Evolutionary conservation across 2,329 filamentous ascomycete species (phyloP).

Genomic region (Stachybotrys chlorohalonatus): DNA sequence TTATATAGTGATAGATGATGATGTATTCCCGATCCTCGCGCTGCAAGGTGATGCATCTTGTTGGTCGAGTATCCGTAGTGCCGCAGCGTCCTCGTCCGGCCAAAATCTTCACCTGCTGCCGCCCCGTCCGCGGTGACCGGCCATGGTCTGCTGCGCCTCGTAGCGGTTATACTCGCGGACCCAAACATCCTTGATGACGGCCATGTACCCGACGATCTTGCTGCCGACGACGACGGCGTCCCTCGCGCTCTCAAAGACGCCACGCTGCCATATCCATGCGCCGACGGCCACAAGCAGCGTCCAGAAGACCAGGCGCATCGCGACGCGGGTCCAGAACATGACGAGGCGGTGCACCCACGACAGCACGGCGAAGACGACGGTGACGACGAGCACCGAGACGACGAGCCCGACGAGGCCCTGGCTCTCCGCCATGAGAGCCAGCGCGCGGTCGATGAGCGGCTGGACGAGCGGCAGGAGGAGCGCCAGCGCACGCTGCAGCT

Average conservation of each 20-base stretch:
- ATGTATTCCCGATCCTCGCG: background rate
- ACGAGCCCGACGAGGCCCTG: slow-evolving; percentile 21
- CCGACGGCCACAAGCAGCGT: slow-evolving; percentile 43
- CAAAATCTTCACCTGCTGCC: slow-evolving; percentile 7
- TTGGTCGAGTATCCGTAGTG: too few species aligned
- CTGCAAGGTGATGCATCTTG: background rate
- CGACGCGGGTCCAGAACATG: slow-evolving; percentile 67
- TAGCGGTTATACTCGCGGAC: slow-evolving; percentile 47
- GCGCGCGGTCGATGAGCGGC: slow-evolving; percentile 30
- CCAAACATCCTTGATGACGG: slow-evolving; percentile 45
- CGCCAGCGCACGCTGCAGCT: slow-evolving; percentile 17
- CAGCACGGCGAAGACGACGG: slow-evolving; percentile 56
- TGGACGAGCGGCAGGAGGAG: slow-evolving; percentile 30
- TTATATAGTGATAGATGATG: background rate
- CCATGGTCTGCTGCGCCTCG: slow-evolving; percentile 34
- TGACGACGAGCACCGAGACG: slow-evolving; percentile 23
- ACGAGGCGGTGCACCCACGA: slow-evolving; percentile 64
- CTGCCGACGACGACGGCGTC: slow-evolving; percentile 41
- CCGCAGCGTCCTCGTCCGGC: background rate
- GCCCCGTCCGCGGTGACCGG: slow-evolving; percentile 7
- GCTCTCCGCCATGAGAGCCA: slow-evolving; percentile 23
- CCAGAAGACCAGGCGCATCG: slow-evolving; percentile 56
- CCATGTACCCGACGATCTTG: slow-evolving; percentile 35
- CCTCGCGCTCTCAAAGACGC: slow-evolving; percentile 52
- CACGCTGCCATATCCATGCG: slow-evolving; percentile 54